Evolutionary conservation across 2,329 filamentous ascomycete species (phyloP), one percentile per base, ranked within the genome.

Genomic region (Verticillium tricorpus): DNA sequence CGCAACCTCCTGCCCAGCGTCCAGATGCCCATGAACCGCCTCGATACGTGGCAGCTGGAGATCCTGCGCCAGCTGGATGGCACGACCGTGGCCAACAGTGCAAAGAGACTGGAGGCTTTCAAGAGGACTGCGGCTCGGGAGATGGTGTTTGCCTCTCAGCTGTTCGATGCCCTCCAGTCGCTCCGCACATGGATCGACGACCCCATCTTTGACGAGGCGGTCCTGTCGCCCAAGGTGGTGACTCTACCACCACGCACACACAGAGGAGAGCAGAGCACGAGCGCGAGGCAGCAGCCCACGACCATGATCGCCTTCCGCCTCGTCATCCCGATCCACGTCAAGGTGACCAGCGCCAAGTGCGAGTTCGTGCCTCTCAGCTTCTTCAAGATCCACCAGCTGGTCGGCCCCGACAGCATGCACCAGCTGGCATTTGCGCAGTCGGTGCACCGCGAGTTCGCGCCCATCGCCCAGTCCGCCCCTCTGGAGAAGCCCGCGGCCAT

Each of bases 301-400:
- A 70, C 71, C 2, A 72, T 87, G 67, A 77, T 87, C 35, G 73
- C 82, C n/a, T 85, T 90, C 70, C 82, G 82, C 56, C 75, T 87
- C 17, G 81, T 90, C 52, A 82, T 88, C 19, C 85, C 85, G 1
- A 85, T 90, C 32, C 85, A 89, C 65, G 78, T 80, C 17, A 80
- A 78, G 37, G 72, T 84, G 9, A 75, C 76, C 2, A 80, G 81
- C 25, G 75, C 81, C 1, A 79, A 80, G 32, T 83, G 85, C 68
- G 78, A 82, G 61, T 89, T 89, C 65, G 78, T 83, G 1, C 87
- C 89, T 0, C 75, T 90, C 34, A 82, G 76, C 55, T 86, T 91
- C 66, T 90, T 91, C 76, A 86, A 85, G 66, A 78, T 83, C 8
- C 86, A 88, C 62, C 89, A 91, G 71, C 82, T 88, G 64, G 80